phyloP scores from a whole-genome alignment of 2,329 filamentous ascomycete species.

The Epichloe elymi region DNA sequence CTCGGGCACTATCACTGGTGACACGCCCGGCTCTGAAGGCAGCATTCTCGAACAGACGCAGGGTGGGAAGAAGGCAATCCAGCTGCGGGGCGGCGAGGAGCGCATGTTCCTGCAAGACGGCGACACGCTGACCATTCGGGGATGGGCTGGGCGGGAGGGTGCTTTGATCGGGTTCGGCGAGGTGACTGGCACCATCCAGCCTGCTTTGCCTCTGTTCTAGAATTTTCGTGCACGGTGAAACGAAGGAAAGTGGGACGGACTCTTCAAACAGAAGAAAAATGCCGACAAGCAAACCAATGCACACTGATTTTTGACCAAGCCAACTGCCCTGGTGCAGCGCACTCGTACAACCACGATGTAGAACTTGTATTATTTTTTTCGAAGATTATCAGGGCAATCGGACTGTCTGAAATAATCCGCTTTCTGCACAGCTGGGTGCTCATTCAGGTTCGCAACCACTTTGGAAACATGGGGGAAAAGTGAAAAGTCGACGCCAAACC shows the following conservation, averaged over 20 bases:
- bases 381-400: conserved; percentile 28
- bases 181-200: conserved; percentile 47
- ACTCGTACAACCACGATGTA: not conserved
- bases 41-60: conserved; percentile 61
- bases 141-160: conserved; percentile 51
- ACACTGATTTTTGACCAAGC: no score
- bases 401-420: conserved; percentile 41
- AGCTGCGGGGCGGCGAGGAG: conserved; percentile 50
- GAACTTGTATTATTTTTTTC: not conserved
- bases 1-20: conserved; percentile 62
- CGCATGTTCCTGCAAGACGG: conserved; percentile 63
- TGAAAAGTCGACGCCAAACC: conserved; percentile 38
- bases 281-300: no score
- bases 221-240: not conserved
- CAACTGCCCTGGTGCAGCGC: no score
- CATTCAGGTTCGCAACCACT: conserved; percentile 32
- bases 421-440: conserved; percentile 35
- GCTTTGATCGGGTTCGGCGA: conserved; percentile 67
- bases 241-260: not conserved
- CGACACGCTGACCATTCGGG: conserved; percentile 54
- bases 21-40: conserved; percentile 48
- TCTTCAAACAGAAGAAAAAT: not conserved
- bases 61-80: conserved; percentile 52
- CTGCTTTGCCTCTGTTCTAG: conserved; percentile 19
- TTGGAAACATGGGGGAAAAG: conserved; percentile 32